These are phyloP conservation scores for Jaltomata sinuosa DNA, from an alignment of 257 asterid species.

Conservation along the genomic window DNA sequence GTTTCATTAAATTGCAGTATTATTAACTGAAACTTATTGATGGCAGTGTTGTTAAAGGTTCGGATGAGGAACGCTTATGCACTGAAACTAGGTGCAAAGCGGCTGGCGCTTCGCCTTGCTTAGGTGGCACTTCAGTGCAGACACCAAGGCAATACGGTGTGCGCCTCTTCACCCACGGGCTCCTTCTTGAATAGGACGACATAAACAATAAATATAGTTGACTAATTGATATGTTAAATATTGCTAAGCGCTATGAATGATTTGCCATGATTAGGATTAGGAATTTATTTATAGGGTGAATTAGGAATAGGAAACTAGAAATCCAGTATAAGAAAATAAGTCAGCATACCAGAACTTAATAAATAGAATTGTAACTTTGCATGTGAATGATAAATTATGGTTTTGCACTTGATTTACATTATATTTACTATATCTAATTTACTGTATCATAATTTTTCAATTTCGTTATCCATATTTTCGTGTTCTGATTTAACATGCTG, in stretches of 20 bases:
- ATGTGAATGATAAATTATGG: neutral
- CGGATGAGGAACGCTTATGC: neutral
- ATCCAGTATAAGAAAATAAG: neutral
- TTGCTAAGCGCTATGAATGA: neutral
- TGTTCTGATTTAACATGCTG: neutral
- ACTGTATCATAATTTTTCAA: neutral
- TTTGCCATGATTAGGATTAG: neutral
- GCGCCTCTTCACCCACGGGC: neutral
- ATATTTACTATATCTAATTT: neutral
- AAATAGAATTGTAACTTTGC: neutral
- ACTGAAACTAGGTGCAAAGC: conserved; percentile 2
- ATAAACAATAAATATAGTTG: neutral
- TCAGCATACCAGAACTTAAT: neutral
- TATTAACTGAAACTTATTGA: neutral
- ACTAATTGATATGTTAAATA: neutral
- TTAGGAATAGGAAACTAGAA: neutral
- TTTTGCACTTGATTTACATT: neutral
- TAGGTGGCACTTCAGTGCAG: conserved; percentile 5
- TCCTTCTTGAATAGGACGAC: neutral
- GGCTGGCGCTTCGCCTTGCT: neutral
- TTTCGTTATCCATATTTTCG: neutral
- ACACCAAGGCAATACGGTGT: neutral
- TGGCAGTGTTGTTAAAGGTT: neutral
- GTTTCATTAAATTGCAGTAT: neutral
- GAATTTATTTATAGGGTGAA: neutral